Conservation (phyloP, 2,329 filamentous ascomycete species). For the Calonectria pseudoturangicola region DNA sequence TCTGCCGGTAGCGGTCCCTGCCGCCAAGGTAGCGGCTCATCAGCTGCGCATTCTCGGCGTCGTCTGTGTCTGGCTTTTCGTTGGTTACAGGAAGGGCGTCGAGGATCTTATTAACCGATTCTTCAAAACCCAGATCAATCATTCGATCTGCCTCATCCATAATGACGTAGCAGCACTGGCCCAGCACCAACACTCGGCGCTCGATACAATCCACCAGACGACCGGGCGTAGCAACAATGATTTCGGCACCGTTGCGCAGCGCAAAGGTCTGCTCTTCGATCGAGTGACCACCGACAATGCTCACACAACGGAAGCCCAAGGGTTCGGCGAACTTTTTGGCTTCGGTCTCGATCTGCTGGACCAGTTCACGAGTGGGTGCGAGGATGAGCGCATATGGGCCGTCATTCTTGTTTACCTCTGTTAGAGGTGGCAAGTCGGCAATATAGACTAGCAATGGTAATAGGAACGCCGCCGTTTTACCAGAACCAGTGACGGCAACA, state of each 20-base stretch:
- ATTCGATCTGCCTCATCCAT: conserved; percentile 99
- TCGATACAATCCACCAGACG: conserved; percentile 98
- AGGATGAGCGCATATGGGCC: conserved; percentile 98
- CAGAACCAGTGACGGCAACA: conserved; percentile 97
- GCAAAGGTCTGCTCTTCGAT: conserved; percentile 95
- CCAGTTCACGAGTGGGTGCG: conserved; percentile 96
- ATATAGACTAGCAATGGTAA: conserved; percentile 96
- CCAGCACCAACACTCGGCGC: conserved; percentile 89
- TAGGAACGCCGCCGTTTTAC: conserved; percentile 97
- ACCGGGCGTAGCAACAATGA: conserved; percentile 98
- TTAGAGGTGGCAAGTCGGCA: conserved; percentile 88
- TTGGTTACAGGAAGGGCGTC: conserved; percentile 94
- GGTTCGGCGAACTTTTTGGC: conserved; percentile 93
- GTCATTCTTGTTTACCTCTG: conserved; percentile 91
- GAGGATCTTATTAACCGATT: conserved; percentile 97
- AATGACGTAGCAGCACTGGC: conserved; percentile 98
- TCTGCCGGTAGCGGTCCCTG: conserved; percentile 91
- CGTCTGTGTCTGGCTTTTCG: conserved; percentile 95
- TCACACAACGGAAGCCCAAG: conserved; percentile 94
- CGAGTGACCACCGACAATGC: conserved; percentile 97
- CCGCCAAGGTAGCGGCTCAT: conserved; percentile 88
- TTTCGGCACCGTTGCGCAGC: conserved; percentile 93
- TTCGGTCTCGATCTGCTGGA: conserved; percentile 97
- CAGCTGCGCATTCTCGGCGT: conserved; percentile 88
- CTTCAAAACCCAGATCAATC: conserved; percentile 99